Evolutionary conservation across 768 basidiomycete species (phyloP), one percentile per base, ranked within the genome.

Genomic region (Floccularia luteovirens): DNA sequence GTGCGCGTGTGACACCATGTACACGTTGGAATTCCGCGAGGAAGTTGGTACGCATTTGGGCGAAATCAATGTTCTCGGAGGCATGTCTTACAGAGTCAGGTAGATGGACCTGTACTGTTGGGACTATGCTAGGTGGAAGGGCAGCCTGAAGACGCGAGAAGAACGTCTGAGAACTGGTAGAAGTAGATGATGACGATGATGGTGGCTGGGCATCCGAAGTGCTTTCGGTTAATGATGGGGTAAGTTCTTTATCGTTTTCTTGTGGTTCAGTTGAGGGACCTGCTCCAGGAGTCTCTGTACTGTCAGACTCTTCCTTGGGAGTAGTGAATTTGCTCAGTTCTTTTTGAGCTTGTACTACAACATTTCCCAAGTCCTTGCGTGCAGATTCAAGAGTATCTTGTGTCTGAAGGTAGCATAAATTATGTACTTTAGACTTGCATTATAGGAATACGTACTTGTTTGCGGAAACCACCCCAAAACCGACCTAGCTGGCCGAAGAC

Each of bases 401-500:
- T 52, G 86, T 81, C 87, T 90, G 39, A 30, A 36, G 14, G 32
- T 16, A 35, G n/a, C 19, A 32, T 41, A 36, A 31, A 28, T 43
- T 43, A 12, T 19, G 21, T n/a, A 36, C 2, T 10, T 5, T 16
- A 19, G 24, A 31, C 8, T 5, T 25, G 13, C 31, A 22, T 6
- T 31, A 31, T 20, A 14, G 12, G 12, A 33, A 27, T 24, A 52
- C 77, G 47, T 49, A 79, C 90, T 79, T 92, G 90, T 58, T 84
- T 87, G 67, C 80, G 77, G 54, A 93, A 85, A 22, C 89, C 86
- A 32, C 90, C 90, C 92, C 92, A 96, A 55, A 91, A 82, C 38
- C 82, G 70, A 21, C 82, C 79, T 10, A 94, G 66, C 52, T 89
- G 83, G n/a, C 87, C 87, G 30, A 93, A 77, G 17, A 91, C 91